Evolutionary conservation across 83 land plant genomes (phyloP).

Genomic region (Diphasiastrum complanatum): DNA sequence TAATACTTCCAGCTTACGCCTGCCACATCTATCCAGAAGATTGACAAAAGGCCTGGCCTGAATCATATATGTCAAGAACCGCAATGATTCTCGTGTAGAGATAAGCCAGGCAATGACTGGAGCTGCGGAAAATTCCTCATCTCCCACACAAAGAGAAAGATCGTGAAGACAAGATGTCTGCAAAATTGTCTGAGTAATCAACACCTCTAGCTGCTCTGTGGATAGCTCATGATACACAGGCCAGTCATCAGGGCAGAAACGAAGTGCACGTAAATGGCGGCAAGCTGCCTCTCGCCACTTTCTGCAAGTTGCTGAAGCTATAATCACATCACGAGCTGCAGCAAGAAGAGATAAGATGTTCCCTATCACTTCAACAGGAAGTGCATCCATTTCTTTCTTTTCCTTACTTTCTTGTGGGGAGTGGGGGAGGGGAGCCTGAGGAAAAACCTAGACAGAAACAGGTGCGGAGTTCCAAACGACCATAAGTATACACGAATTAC

Average conservation of each 20-base stretch:
- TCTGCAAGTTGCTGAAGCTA: constrained; percentile 65
- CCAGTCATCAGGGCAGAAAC: constrained; percentile 53
- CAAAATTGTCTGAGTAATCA: constrained; percentile 74
- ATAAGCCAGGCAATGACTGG: constrained; percentile 85
- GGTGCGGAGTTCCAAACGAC: too few species aligned
- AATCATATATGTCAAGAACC: constrained; percentile 42
- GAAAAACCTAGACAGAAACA: too few species aligned
- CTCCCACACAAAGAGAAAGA: constrained; percentile 54
- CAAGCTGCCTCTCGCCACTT: constrained; percentile 67
- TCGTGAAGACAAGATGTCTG: constrained; percentile 60
- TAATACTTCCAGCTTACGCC: constrained; percentile 55
- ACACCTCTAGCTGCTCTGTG: constrained; percentile 46
- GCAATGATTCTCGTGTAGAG: constrained; percentile 60
- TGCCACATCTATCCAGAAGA: constrained; percentile 64
- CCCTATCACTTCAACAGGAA: constrained; percentile 85
- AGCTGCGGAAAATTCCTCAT: constrained; percentile 69
- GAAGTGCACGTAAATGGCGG: constrained; percentile 50
- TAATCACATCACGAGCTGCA: constrained; percentile 64
- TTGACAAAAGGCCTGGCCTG: constrained; percentile 51
- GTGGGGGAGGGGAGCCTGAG: background rate
- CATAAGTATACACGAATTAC: too few species aligned
- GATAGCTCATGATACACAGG: constrained; percentile 44
- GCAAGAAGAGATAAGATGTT: constrained; percentile 65
- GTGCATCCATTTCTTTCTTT: constrained; percentile 47
- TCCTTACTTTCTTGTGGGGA: too few species aligned